These are phyloP conservation scores for Fibroporia radiculosa DNA, from an alignment of 768 basidiomycete genomes.

Conservation along the genomic window DNA sequence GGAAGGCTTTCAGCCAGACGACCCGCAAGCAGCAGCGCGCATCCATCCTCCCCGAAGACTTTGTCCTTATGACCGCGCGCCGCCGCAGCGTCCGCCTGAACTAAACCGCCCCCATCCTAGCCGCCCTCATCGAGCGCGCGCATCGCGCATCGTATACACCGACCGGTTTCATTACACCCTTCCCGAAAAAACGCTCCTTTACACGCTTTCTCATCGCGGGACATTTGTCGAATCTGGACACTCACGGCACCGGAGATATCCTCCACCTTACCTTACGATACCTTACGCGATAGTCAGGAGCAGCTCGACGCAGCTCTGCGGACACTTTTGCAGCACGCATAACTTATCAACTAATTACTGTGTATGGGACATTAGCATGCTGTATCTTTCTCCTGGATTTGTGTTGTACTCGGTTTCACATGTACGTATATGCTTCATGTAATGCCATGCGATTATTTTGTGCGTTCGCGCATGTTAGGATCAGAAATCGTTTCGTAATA, in stretches of 20 bases:
- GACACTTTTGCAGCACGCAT: no score
- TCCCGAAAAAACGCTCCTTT: background rate
- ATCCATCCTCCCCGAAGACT: slow-evolving; percentile 50
- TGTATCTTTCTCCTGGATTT: no score
- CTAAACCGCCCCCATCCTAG: slow-evolving; percentile 12
- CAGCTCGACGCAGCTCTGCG: background rate
- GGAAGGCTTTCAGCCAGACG: slow-evolving; percentile 53
- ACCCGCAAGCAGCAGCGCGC: slow-evolving; percentile 44
- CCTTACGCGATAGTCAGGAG: background rate
- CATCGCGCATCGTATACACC: background rate
- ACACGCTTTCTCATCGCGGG: background rate
- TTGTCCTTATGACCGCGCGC: slow-evolving; percentile 51
- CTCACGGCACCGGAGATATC: no score
- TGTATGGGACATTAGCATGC: no score
- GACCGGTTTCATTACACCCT: background rate
- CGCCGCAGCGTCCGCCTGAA: slow-evolving; percentile 43
- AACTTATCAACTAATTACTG: no score
- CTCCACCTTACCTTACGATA: background rate
- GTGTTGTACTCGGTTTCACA: no score
- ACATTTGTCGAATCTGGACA: background rate
- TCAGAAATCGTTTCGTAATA: no score
- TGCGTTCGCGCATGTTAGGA: no score
- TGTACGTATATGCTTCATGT: no score
- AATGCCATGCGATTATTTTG: no score
- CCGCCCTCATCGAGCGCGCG: background rate